A percentile compares a stretch with the other conserved stretches of the same genome.
Evolutionary conservation across 345 rosid species (phyloP).

Genomic region (Lagerstroemia speciosa): DNA sequence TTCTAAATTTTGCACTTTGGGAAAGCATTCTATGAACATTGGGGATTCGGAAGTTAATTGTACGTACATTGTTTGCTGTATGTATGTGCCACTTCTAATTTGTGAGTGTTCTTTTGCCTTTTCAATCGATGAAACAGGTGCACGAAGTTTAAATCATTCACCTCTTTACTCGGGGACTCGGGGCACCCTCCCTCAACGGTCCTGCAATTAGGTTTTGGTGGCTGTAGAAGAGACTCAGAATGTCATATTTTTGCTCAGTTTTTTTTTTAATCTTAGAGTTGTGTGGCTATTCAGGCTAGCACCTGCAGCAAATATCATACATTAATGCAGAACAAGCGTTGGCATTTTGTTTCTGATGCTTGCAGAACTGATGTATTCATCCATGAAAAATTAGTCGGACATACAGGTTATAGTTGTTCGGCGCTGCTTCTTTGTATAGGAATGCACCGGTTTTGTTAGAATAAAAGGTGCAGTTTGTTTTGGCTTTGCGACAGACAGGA

Average conservation of each 20-base stretch:
- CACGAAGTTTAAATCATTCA: neutral
- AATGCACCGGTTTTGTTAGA: neutral
- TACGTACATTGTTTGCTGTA: neutral
- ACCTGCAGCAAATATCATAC: neutral
- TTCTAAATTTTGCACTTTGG: neutral
- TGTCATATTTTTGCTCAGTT: neutral
- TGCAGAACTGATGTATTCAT: neutral
- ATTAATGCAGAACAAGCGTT: neutral
- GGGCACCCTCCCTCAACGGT: neutral
- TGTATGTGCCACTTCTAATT: neutral
- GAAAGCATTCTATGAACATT: neutral
- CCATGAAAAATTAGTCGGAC: neutral
- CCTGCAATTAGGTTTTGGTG: no score
- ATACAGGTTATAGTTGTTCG: neutral
- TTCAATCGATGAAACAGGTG: neutral
- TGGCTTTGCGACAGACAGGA: neutral
- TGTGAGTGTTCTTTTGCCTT: neutral
- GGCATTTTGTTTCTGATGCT: neutral
- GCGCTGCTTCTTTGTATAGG: neutral
- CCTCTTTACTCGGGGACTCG: neutral
- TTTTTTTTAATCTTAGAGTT: neutral
- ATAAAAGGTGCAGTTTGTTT: neutral
- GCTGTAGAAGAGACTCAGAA: neutral
- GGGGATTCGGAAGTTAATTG: neutral
- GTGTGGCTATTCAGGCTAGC: neutral